Conservation (phyloP, 2,329 filamentous ascomycete genomes). For the Myrmaecium sp. region DNA sequence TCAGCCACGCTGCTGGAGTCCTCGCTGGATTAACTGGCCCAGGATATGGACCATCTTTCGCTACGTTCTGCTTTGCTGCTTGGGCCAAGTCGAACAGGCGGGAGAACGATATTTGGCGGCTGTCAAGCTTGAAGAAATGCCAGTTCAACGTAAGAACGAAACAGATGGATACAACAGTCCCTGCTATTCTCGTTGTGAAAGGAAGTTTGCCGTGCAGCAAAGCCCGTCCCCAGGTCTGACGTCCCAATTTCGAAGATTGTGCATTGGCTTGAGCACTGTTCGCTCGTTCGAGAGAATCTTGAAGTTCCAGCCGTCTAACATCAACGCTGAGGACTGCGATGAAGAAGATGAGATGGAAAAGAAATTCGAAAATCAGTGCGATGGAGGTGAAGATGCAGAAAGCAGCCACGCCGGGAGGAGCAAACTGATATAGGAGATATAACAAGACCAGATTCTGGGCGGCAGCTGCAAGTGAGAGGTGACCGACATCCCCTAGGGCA, state of each 20-base stretch:
- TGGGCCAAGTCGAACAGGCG: conserved; percentile 13
- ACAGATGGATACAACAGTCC: conserved; percentile 53
- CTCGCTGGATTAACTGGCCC: conserved; percentile 55
- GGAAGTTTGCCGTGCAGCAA: conserved; percentile 48
- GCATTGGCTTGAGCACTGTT: conserved; percentile 10
- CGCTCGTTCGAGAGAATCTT: conserved; percentile 44
- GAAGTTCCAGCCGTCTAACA: conserved; percentile 57
- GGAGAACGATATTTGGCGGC: conserved; percentile 16
- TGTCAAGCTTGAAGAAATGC: conserved; percentile 54
- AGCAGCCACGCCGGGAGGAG: conserved; percentile 52
- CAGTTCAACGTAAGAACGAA: conserved; percentile 60
- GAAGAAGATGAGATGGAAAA: conserved; percentile 67
- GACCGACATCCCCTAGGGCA: conserved; percentile 56
- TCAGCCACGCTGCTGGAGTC: conserved; percentile 61
- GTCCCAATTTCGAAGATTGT: conserved; percentile 32
- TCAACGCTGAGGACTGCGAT: conserved; percentile 65
- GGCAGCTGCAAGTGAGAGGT: conserved; percentile 50
- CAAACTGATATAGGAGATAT: conserved; percentile 45
- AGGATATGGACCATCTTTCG: conserved; percentile 20
- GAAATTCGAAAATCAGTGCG: conserved; percentile 59
- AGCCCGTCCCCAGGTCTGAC: conserved; percentile 41
- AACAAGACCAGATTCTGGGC: conserved; percentile 53
- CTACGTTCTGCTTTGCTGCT: conserved; percentile 9
- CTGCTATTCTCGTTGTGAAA: conserved; percentile 57
- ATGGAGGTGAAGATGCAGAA: conserved; percentile 65